Conservation (phyloP, 768 basidiomycete genomes). For the Udeniomyces megalosporus region DNA sequence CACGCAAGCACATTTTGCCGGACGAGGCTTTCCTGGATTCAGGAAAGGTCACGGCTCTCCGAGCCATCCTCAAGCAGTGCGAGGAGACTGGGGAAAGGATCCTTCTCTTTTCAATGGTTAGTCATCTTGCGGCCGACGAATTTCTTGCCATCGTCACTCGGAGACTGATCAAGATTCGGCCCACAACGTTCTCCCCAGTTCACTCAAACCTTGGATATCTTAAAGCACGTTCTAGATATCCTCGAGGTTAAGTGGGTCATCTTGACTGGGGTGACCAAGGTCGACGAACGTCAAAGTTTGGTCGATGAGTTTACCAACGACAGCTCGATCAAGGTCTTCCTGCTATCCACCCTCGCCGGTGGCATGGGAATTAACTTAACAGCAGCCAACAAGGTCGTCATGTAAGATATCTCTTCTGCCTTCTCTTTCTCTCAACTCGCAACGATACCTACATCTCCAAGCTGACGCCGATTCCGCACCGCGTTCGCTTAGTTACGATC, state of each 20-base stretch:
- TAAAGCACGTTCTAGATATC: constrained; percentile 63
- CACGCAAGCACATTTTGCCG: constrained; percentile 1
- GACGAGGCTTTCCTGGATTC: constrained; percentile 30
- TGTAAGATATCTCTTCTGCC: constrained; percentile 31
- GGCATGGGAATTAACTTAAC: constrained; percentile 69
- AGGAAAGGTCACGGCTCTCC: constrained; percentile 65
- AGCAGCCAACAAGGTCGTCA: constrained; percentile 86
- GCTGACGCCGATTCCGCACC: neutral
- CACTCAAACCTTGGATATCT: constrained; percentile 85
- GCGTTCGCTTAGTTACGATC: constrained; percentile 50
- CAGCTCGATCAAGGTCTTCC: constrained; percentile 67
- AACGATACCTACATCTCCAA: too few species aligned
- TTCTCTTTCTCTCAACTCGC: too few species aligned
- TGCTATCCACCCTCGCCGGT: constrained; percentile 77
- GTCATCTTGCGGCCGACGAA: constrained; percentile 19
- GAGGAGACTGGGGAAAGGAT: constrained; percentile 55
- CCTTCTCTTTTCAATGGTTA: constrained; percentile 84
- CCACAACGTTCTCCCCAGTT: constrained; percentile 41
- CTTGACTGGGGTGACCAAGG: constrained; percentile 82
- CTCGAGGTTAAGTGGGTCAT: constrained; percentile 58
- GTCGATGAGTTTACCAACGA: constrained; percentile 94
- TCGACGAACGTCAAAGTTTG: constrained; percentile 77
- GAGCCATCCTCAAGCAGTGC: constrained; percentile 55
- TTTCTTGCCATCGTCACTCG: too few species aligned
- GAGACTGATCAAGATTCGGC: neutral